Percentiles rank a stretch among this genome's conserved stretches.
Conservation (phyloP, 306 rosid genomes). For the Pachyrhizus erosus region DNA sequence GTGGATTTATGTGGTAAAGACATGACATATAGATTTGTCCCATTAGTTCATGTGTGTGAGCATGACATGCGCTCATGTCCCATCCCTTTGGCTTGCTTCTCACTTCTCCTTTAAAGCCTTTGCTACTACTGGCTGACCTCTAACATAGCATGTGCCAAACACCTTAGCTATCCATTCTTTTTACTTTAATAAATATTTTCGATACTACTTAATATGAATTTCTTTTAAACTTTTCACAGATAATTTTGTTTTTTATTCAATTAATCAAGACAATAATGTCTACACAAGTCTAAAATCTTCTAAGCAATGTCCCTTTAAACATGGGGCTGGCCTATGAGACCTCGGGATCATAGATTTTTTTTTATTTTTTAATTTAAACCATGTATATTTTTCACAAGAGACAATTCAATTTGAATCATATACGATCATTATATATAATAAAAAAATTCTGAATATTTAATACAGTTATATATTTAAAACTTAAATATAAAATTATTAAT, state of each 20-base stretch:
- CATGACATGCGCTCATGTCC: conserved; percentile 33
- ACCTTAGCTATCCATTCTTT: neutral
- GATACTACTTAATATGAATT: too few relatives aligned
- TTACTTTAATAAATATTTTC: neutral
- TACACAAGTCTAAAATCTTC: neutral
- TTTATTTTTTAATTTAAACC: too few relatives aligned
- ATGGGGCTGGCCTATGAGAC: neutral
- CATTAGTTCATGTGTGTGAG: conserved; percentile 29
- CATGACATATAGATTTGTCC: conserved; percentile 32
- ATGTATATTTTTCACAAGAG: too few relatives aligned
- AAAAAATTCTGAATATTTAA: too few relatives aligned
- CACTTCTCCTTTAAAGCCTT: neutral
- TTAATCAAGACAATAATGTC: neutral
- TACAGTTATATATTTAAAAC: too few relatives aligned
- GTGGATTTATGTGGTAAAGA: conserved; percentile 21
- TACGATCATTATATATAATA: too few relatives aligned
- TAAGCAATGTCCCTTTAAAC: neutral
- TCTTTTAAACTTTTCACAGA: neutral
- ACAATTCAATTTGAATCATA: too few relatives aligned
- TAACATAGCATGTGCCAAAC: neutral
- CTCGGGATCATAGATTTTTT: neutral
- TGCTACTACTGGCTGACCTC: neutral
- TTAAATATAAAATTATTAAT: too few relatives aligned
- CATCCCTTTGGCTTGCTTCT: neutral
- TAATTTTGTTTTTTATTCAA: neutral